phyloP scores from a whole-genome alignment of 768 basidiomycete species.

The Imleria badia region DNA sequence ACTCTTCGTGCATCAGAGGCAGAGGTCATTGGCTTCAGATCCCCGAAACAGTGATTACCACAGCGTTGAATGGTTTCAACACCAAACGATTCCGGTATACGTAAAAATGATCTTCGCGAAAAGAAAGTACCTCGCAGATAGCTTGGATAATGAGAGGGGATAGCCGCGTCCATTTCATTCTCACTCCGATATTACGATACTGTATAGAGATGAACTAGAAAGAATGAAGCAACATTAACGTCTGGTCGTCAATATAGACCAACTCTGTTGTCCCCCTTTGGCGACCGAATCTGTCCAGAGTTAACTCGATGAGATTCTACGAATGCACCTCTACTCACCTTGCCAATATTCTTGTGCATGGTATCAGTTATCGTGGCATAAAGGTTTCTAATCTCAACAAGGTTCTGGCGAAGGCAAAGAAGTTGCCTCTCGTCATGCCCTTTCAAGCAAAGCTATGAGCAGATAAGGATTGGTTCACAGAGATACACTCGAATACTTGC shows the following conservation, averaged over 20 bases:
- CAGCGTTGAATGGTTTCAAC: slow-evolving; percentile 93
- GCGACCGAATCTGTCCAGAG: slow-evolving; percentile 57
- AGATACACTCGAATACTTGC: slow-evolving; percentile 34
- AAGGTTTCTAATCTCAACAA: slow-evolving; percentile 70
- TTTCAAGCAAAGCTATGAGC: slow-evolving; percentile 55
- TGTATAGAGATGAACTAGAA: slow-evolving; percentile 5
- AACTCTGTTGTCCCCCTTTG: slow-evolving; percentile 65
- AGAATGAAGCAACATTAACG: neutral
- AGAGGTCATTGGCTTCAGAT: slow-evolving; percentile 97
- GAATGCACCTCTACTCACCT: slow-evolving; percentile 38
- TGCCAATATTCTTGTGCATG: slow-evolving; percentile 69
- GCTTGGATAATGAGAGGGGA: slow-evolving; percentile 12
- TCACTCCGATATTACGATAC: slow-evolving; percentile 10
- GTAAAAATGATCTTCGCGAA: neutral
- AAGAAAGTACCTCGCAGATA: slow-evolving; percentile 26
- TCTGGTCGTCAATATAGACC: slow-evolving; percentile 50
- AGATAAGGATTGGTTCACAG: neutral
- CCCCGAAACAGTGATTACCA: slow-evolving; percentile 84
- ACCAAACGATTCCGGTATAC: slow-evolving; percentile 85
- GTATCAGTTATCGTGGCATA: slow-evolving; percentile 77
- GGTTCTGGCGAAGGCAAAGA: slow-evolving; percentile 66
- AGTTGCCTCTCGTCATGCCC: slow-evolving; percentile 81
- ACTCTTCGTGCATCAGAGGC: slow-evolving; percentile 95
- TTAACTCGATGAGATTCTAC: neutral
- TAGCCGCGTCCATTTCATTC: slow-evolving; percentile 14